These are phyloP conservation scores for Croton setiger DNA, from an alignment of 441 rosid genomes.

Conservation along the genomic window DNA sequence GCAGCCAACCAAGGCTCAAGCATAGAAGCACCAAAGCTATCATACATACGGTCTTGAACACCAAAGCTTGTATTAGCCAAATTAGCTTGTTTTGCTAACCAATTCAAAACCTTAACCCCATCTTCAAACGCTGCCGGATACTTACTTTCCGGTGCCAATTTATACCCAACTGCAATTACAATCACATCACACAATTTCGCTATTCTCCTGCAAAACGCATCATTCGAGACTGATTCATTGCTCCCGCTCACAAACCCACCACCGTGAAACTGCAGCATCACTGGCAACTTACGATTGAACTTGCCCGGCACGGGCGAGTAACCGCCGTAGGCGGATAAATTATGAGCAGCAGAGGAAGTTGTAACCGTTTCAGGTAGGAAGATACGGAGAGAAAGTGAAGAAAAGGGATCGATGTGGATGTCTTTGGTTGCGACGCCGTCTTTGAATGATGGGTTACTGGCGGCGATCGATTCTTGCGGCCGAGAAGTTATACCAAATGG, in stretches of 20 bases:
- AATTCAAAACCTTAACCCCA: conserved; percentile 80
- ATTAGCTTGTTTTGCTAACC: conserved; percentile 93
- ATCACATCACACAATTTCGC: conserved; percentile 76
- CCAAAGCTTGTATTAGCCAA: conserved; percentile 65
- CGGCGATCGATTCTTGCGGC: conserved; percentile 59
- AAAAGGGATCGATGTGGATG: conserved; percentile 75
- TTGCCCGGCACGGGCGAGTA: conserved; percentile 54
- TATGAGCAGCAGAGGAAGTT: conserved; percentile 20
- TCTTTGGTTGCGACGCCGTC: conserved; percentile 93
- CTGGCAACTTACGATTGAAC: conserved; percentile 53
- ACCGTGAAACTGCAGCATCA: conserved; percentile 90
- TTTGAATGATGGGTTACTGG: conserved; percentile 70
- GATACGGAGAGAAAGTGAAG: conserved; percentile 72
- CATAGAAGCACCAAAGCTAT: conserved; percentile 89
- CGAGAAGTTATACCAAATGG: conserved; percentile 70
- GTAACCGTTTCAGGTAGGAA: conserved; percentile 82
- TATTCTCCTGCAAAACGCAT: conserved; percentile 76
- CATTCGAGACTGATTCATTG: conserved; percentile 78
- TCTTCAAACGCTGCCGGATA: conserved; percentile 89
- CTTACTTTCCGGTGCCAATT: conserved; percentile 91
- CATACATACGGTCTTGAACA: conserved; percentile 56
- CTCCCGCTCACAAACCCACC: conserved; percentile 96
- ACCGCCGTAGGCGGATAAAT: conserved; percentile 47
- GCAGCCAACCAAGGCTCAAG: conserved; percentile 97
- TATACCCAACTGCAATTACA: conserved; percentile 81